These are phyloP conservation scores for Ilex aquifolium DNA, from an alignment of 257 asterid species.

Conservation along the genomic window DNA sequence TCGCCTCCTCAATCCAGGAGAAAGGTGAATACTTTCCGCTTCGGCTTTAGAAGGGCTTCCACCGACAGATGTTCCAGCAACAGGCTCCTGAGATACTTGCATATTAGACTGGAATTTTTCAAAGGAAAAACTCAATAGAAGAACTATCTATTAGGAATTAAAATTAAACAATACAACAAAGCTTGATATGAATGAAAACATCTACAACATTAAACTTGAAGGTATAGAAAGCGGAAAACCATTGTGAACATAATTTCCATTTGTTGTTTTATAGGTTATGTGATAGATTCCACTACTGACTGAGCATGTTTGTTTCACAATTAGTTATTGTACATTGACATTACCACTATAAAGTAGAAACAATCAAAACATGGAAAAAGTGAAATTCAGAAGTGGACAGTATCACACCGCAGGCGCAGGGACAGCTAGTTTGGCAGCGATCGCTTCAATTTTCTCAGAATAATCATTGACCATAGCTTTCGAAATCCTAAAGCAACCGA, in stretches of 20 bases:
- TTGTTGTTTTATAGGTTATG: too few relatives aligned
- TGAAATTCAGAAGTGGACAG: neutral
- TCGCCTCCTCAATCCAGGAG: constrained; percentile 82
- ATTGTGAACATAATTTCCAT: too few relatives aligned
- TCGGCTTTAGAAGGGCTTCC: constrained; percentile 42
- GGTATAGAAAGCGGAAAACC: too few relatives aligned
- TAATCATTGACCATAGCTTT: constrained; percentile 65
- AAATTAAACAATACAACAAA: too few relatives aligned
- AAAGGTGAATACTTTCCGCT: constrained; percentile 39
- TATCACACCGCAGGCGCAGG: constrained; percentile 47
- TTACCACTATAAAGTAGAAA: too few relatives aligned
- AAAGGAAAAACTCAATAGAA: neutral
- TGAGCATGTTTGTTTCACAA: too few relatives aligned
- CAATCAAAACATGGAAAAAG: too few relatives aligned
- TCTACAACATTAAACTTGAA: too few relatives aligned
- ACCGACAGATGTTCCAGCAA: constrained; percentile 25
- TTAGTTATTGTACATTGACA: too few relatives aligned
- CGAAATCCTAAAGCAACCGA: constrained; percentile 46
- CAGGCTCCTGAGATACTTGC: constrained; percentile 37
- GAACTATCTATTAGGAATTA: too few relatives aligned
- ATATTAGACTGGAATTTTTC: constrained; percentile 36
- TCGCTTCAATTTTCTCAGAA: constrained; percentile 69
- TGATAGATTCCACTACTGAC: too few relatives aligned
- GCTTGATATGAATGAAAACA: too few relatives aligned
- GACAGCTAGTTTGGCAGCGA: constrained; percentile 62